phyloP scores from a whole-genome alignment of 208 protist species.

The Leishmania aethiopica region DNA sequence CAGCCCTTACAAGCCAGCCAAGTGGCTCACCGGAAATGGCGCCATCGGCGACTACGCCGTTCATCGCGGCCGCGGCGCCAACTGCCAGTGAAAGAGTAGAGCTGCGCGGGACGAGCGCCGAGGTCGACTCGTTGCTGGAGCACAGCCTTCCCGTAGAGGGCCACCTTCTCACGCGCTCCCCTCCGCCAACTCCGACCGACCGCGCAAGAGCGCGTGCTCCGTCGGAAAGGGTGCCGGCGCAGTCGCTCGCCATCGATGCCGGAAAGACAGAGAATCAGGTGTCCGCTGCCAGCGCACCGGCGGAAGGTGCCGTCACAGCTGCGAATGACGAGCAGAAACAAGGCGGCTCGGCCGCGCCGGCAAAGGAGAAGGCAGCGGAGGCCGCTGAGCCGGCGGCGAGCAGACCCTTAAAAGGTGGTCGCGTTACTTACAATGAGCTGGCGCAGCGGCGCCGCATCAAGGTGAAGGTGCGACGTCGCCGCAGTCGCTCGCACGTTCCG shows the following conservation, averaged over 20 bases:
- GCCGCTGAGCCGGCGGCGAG: neutral
- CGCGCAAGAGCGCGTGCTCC: neutral
- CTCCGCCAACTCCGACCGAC: neutral
- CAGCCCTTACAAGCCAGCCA: neutral
- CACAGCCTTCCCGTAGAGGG: conserved; percentile 23
- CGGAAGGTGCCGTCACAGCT: neutral
- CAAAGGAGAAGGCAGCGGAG: neutral
- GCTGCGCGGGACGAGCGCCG: neutral
- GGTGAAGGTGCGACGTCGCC: conserved; percentile 26
- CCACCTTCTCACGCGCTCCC: neutral
- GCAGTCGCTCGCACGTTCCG: conserved; percentile 9
- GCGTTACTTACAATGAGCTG: conserved; percentile 13
- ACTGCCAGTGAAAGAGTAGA: neutral
- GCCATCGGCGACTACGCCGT: neutral
- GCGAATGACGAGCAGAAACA: neutral
- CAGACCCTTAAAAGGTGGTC: neutral
- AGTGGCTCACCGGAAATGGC: neutral
- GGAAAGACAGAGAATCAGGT: neutral
- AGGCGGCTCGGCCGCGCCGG: neutral
- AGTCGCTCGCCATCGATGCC: neutral
- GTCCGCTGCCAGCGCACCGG: neutral
- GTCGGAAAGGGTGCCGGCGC: neutral
- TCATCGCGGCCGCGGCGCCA: neutral
- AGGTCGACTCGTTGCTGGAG: conserved; percentile 11
- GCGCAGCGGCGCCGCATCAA: conserved; percentile 19